A percentile compares a stretch with the other conserved stretches of the same genome.
Conservation (phyloP, 352 stramenopile species). For the Blastocystis sp. region DNA sequence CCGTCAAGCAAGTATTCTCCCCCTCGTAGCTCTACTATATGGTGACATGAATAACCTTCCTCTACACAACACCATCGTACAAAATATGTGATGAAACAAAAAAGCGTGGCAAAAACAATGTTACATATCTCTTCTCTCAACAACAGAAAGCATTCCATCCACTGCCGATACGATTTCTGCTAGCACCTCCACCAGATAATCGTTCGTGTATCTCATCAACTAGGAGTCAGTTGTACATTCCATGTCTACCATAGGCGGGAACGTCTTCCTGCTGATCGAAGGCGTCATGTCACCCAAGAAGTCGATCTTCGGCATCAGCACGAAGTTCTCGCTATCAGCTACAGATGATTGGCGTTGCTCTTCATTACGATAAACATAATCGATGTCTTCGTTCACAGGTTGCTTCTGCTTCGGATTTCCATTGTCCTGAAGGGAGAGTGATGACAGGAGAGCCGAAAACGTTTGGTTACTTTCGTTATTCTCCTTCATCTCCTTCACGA, state of each 20-base stretch:
- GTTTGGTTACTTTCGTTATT: conserved; percentile 34
- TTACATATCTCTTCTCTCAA: background rate
- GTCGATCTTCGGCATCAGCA: conserved; percentile 55
- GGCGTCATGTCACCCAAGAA: conserved; percentile 49
- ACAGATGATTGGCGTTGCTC: background rate
- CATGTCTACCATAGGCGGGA: conserved; percentile 16
- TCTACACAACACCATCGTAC: background rate
- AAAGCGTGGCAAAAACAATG: conserved; percentile 2
- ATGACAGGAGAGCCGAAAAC: conserved; percentile 20
- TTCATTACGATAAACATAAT: background rate
- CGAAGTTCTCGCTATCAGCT: conserved; percentile 43
- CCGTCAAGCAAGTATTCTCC: background rate
- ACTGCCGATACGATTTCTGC: background rate
- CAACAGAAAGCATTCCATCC: conserved; percentile 13
- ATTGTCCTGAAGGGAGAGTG: conserved; percentile 7
- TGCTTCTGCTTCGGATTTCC: background rate
- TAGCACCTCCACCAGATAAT: conserved; percentile 48
- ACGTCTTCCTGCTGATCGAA: conserved; percentile 46
- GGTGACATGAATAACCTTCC: background rate
- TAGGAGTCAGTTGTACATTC: background rate
- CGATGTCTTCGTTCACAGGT: background rate
- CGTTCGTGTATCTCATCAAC: conserved; percentile 51
- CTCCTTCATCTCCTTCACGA: conserved; percentile 58
- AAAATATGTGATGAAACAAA: conserved; percentile 6
- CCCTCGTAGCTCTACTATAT: background rate